Evolutionary conservation across 352 stramenopile species (phyloP), one percentile per base, ranked within the genome.

Genomic region (Globisporangium abappressorium): DNA sequence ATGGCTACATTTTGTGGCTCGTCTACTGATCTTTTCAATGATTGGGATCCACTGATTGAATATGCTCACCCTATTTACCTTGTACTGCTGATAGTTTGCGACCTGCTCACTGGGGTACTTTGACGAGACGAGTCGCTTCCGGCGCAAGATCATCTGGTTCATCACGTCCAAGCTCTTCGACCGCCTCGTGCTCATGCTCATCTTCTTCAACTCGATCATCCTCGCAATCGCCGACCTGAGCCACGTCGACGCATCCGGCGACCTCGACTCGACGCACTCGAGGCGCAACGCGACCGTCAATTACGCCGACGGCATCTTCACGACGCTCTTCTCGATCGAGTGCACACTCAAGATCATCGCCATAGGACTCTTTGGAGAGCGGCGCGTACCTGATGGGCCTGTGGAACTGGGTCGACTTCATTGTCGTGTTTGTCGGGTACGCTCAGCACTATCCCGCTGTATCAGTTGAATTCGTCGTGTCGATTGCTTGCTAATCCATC

Each of bases 331-430:
- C 70, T 80, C 84, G 5, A 67, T 94, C 57, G 93, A 98, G 70
- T 92, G 77, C 65, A 67, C 79, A 28, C 64, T 98, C 26, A 98
- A 98, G 75, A 86, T 97, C 38, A 78, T 97, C 62, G 87, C 86
- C 49, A 86, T 96, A n/a, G n/a, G n/a, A n/a, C n/a, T n/a, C n/a
- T n/a, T n/a, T n/a, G n/a, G n/a, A n/a, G n/a, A n/a, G n/a, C n/a
- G n/a, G n/a, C n/a, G n/a, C n/a, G n/a, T n/a, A n/a, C n/a, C n/a
- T n/a, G n/a, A n/a, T n/a, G n/a, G n/a, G n/a, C n/a, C n/a, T n/a
- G n/a, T n/a, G n/a, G n/a, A n/a, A n/a, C n/a, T n/a, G n/a, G n/a
- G n/a, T n/a, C n/a, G n/a, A n/a, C n/a, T n/a, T n/a, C n/a, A n/a
- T n/a, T n/a, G n/a, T n/a, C n/a, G n/a, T n/a, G n/a, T n/a, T n/a